Base-by-base conservation (phyloP, 441 rosid genomes). In the Cnidoscolus chayamansa region DNA sequence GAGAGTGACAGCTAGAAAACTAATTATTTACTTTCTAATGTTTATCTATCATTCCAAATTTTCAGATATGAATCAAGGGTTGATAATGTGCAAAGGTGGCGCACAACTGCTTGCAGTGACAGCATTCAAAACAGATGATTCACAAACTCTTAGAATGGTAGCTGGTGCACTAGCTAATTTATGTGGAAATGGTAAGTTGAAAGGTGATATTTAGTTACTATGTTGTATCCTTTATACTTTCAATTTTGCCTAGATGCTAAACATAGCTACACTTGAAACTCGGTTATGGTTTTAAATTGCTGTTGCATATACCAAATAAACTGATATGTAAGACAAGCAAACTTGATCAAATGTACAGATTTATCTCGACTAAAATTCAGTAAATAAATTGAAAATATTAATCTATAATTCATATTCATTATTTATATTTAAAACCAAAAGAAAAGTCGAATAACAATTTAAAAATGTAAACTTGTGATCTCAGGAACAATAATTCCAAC, bases 151-250 rank as follows among this genome's bases (percentile, higher is more conserved):
- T 37, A 87, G 96, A 83, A 94, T 94, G 97, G 95, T 92, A 73
- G 95, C 97, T 62, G 98, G 97, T 75, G 97, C 93, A 62, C 86
- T 92, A 55, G 97, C 97, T 67, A 94, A 90, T 80, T 81, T 94
- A 74, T 94, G 97, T 17, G 97, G 97, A 72, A 94, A 94, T 75
- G 98, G 98, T 94, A 74, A 78, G 89, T 68, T 48, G 59, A 49
- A 2, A 67, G 59, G 40, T 76, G 20, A 11, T 56, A 31, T 55
- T 59, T 43, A 20, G 9, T 50, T 66, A 11, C 7, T 16, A 10
- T 12, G 30, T 68, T 25, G 13, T 49, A 53, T 71, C n/a, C 20
- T 53, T 17, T 50, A 6, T 10, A 54, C 11, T 4, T 30, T 53
- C 17, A 55, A 13, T 19, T 31, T 49, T 32, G 20, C 15, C 68